A percentile compares a stretch with the other conserved stretches of the same genome.
Evolutionary conservation across 495 filamentous ascomycete genomes (phyloP).

Genomic region (Daldinia concentrica): DNA sequence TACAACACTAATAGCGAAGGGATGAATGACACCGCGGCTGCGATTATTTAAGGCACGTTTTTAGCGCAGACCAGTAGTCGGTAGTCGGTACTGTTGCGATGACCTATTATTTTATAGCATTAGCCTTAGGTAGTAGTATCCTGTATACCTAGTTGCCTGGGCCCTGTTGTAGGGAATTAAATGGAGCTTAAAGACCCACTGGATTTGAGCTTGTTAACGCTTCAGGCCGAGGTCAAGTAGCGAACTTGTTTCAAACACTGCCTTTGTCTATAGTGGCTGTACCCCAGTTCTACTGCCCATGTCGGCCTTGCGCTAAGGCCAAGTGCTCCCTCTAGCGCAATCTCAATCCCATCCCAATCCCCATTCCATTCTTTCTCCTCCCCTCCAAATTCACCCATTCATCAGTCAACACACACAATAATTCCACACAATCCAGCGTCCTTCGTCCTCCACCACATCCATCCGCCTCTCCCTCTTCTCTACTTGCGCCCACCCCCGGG

Average conservation of each 20-base stretch:
- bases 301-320: conserved; percentile 34
- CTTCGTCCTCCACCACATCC: conserved; percentile 37
- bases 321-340: conserved; percentile 40
- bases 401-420: conserved; percentile 47
- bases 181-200: conserved; percentile 27
- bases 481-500: conserved; percentile 27
- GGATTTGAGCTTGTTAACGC: conserved; percentile 35
- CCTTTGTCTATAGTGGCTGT: conserved; percentile 44
- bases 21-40: background rate
- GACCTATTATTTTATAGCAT: background rate
- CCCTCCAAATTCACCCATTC: conserved; percentile 42
- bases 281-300: conserved; percentile 41
- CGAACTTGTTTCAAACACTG: conserved; percentile 44
- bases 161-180: conserved; percentile 4
- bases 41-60: background rate
- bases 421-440: conserved; percentile 29
- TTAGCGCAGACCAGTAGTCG: background rate
- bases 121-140: too few relatives aligned
- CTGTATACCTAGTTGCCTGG: background rate
- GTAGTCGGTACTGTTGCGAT: background rate
- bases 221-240: conserved; percentile 40
- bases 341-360: conserved; percentile 40
- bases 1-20: conserved; percentile 18
- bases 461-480: conserved; percentile 35
- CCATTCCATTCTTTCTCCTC: conserved; percentile 32